Evolutionary conservation across 2,329 filamentous ascomycete species (phyloP).

Genomic region (Endothia cerciana): DNA sequence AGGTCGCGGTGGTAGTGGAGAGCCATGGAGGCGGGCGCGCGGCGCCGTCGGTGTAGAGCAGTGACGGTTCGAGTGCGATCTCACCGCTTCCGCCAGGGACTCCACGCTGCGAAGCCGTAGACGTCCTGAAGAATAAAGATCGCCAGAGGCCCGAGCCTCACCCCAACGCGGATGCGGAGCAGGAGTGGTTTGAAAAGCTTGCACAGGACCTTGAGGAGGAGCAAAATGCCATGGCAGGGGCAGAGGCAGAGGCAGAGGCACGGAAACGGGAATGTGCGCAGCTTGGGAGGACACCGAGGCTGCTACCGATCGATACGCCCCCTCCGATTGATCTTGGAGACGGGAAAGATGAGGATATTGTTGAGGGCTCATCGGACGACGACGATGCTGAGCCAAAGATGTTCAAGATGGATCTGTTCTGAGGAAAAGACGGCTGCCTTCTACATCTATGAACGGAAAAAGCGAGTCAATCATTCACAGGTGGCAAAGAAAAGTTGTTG

Average conservation of each 20-base stretch:
- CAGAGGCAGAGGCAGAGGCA: background rate
- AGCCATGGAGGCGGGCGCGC: slow-evolving; percentile 51
- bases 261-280: background rate
- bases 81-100: slow-evolving; percentile 3
- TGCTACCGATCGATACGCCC: background rate
- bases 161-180: background rate
- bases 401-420: slow-evolving; percentile 17
- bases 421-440: background rate
- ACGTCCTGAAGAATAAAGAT: background rate
- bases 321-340: slow-evolving; percentile 7
- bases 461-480: background rate
- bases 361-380: background rate
- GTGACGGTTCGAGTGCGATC: slow-evolving; percentile 13
- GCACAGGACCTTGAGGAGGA: slow-evolving; percentile 4
- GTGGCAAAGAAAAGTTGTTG: background rate
- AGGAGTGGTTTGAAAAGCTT: slow-evolving; percentile 4
- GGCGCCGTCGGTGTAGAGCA: slow-evolving; percentile 27
- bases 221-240: background rate
- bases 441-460: background rate
- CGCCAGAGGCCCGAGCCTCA: background rate
- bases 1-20: slow-evolving; percentile 77
- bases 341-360: background rate
- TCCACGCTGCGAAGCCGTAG: background rate
- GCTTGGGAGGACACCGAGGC: background rate
- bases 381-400: slow-evolving; percentile 14